Conservation (phyloP, 805 yeast genomes). For the Monosporozyma servazzii region DNA sequence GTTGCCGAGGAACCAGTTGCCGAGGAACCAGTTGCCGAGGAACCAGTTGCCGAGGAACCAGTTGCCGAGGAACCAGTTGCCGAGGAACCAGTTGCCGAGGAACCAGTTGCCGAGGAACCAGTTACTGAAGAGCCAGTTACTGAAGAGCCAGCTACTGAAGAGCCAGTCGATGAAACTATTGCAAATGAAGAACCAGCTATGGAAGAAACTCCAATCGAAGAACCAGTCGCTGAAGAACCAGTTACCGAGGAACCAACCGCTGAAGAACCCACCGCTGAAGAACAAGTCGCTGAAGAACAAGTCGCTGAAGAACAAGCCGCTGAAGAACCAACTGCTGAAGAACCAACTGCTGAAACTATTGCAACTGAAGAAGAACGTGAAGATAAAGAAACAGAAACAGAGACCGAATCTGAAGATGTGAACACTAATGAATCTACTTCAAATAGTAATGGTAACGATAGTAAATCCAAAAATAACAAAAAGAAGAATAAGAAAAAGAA, state of each 20-base stretch:
- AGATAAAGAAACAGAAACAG: conserved; percentile 5
- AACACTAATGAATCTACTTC: not conserved
- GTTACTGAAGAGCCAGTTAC: conserved; percentile 17
- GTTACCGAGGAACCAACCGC: conserved; percentile 4
- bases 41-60: conserved; percentile 1
- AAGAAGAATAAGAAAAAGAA: conserved; percentile 3
- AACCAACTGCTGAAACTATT: not conserved
- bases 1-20: conserved; percentile 4
- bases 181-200: conserved; percentile 17
- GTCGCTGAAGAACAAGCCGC: not conserved
- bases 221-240: conserved; percentile 2
- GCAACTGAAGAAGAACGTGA: conserved; percentile 1
- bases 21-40: conserved; percentile 6
- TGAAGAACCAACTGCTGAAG: conserved; percentile 2
- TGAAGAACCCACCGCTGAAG: conserved; percentile 1
- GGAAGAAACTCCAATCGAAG: conserved; percentile 1
- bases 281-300: not conserved
- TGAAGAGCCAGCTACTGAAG: conserved; percentile 6
- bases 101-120: conserved; percentile 5
- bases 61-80: conserved; percentile 4
- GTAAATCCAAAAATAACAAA: conserved; percentile 1
- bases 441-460: not conserved
- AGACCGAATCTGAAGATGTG: not conserved
- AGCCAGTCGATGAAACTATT: conserved; percentile 1
- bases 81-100: conserved; percentile 3